Percentiles rank a stretch among this genome's conserved stretches.
Evolutionary conservation across 1,284 basidiomycete genomes (phyloP).

Genomic region (Neotropicomus parvogracilis): DNA sequence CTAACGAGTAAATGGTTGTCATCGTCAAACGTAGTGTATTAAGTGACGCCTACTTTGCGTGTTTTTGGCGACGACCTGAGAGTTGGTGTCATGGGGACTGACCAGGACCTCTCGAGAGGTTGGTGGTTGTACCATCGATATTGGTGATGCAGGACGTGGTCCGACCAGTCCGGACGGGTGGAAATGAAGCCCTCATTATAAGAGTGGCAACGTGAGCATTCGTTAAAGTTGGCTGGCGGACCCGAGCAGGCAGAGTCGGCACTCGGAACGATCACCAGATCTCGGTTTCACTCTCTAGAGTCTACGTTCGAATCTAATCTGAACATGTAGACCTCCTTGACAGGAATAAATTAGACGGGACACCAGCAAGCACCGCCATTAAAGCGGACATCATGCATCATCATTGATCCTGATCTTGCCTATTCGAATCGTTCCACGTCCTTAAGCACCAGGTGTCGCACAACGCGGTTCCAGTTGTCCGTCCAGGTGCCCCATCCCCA

Average conservation of each 20-base stretch:
- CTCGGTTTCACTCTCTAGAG: no score
- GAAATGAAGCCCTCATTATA: constrained; percentile 4
- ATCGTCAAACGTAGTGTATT: background rate
- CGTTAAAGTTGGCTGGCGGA: constrained; percentile 3
- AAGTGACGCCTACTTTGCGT: constrained; percentile 14
- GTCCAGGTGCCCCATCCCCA: constrained; percentile 77
- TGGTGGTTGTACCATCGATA: constrained; percentile 12
- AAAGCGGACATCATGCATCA: background rate
- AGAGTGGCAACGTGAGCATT: constrained; percentile 15
- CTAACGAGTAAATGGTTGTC: background rate
- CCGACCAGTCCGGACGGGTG: background rate
- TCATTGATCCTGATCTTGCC: background rate
- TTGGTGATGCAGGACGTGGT: constrained; percentile 6
- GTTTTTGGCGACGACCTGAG: background rate
- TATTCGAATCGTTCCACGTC: constrained; percentile 39
- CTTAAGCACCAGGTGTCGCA: constrained; percentile 59
- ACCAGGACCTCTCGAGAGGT: constrained; percentile 6
- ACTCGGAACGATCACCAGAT: no score
- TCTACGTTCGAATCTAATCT: no score
- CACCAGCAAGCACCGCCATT: background rate
- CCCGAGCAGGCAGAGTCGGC: no score
- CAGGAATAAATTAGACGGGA: no score
- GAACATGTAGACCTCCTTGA: no score
- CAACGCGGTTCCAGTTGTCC: constrained; percentile 74
- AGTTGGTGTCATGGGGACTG: constrained; percentile 10